Percentiles rank a stretch among this genome's conserved stretches.
Evolutionary conservation across 2,329 filamentous ascomycete genomes (phyloP).

Genomic region (Fusarium devonianum): DNA sequence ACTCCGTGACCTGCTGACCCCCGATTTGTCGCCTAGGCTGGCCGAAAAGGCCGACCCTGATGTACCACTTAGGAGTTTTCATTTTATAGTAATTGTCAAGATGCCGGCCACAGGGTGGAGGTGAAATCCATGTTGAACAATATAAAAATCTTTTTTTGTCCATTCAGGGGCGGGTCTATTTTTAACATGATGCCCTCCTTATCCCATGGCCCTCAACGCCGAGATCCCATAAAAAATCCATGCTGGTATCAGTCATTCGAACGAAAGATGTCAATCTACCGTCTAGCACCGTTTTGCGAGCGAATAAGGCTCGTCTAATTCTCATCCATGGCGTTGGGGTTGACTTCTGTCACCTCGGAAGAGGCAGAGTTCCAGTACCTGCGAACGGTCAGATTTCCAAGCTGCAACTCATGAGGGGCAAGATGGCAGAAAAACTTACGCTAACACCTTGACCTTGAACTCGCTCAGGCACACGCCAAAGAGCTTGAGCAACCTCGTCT

Average conservation of each 20-base stretch:
- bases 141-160: constrained; percentile 31
- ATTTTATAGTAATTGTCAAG: constrained; percentile 21
- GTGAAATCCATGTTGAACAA: constrained; percentile 7
- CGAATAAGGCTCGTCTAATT: constrained; percentile 20
- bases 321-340: constrained; percentile 50
- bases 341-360: constrained; percentile 65
- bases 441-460: constrained; percentile 82
- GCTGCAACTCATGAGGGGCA: background rate
- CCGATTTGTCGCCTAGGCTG: constrained; percentile 27
- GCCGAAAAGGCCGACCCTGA: constrained; percentile 27
- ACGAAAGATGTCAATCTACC: constrained; percentile 40
- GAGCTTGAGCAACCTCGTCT: constrained; percentile 92
- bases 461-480: constrained; percentile 91
- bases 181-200: constrained; percentile 44
- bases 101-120: background rate
- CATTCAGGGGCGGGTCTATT: constrained; percentile 39
- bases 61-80: constrained; percentile 41
- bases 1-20: constrained; percentile 49
- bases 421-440: constrained; percentile 57
- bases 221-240: constrained; percentile 44
- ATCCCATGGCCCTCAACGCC: constrained; percentile 48
- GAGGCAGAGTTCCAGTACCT: constrained; percentile 70
- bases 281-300: constrained; percentile 36
- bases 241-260: constrained; percentile 48
- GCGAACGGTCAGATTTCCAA: constrained; percentile 27